Evolutionary conservation across 2,329 filamentous ascomycete species (phyloP).

Genomic region (Alternaria incomplexa): DNA sequence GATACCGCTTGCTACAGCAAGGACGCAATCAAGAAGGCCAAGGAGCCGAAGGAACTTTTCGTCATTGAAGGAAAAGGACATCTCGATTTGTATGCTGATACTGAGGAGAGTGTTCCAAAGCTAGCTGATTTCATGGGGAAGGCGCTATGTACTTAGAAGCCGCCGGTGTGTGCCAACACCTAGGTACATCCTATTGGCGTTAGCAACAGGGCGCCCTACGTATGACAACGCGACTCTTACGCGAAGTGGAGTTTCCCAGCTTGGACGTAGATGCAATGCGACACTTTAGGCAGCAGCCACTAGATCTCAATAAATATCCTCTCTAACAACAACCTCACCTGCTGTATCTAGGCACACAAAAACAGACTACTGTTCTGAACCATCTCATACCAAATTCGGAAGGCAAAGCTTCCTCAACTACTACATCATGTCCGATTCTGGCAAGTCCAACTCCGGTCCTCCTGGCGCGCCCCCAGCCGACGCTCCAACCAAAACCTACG

Average conservation of each 20-base stretch:
- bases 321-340: background rate
- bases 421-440: constrained; percentile 3
- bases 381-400: background rate
- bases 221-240: background rate
- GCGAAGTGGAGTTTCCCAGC: background rate
- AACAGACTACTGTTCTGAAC: background rate
- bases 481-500: constrained; percentile 35
- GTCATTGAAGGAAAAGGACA: constrained; percentile 28
- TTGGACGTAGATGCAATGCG: background rate
- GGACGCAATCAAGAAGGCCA: constrained; percentile 22
- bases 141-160: background rate
- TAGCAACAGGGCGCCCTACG: background rate
- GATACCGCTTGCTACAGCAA: constrained; percentile 19
- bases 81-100: constrained; percentile 33
- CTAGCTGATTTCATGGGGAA: background rate
- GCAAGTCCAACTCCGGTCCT: background rate
- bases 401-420: background rate
- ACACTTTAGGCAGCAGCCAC: background rate
- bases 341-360: background rate
- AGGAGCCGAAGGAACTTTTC: constrained; percentile 37
- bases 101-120: constrained; percentile 1
- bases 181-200: constrained; percentile 4
- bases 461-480: constrained; percentile 7
- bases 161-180: background rate
- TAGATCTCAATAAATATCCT: background rate